A percentile compares a stretch with the other conserved stretches of the same genome.
These are phyloP conservation scores for Colletotrichum phormii DNA, from an alignment of 2,329 filamentous ascomycete species.

Conservation along the genomic window DNA sequence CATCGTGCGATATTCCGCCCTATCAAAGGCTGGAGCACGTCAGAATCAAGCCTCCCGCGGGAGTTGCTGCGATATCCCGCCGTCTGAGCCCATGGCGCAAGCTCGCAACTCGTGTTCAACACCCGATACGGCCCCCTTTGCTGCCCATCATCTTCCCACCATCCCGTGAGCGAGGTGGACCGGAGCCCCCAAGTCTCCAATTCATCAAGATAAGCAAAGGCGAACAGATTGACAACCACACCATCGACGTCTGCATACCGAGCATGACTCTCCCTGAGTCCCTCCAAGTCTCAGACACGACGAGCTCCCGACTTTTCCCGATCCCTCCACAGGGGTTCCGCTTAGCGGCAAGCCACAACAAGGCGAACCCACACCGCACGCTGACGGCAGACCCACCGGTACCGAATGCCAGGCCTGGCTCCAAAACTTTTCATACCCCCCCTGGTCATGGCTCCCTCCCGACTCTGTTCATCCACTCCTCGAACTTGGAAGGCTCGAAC, in stretches of 20 bases:
- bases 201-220: constrained; percentile 18
- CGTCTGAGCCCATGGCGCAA: not conserved
- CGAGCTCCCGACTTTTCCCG: constrained; percentile 34
- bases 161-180: constrained; percentile 17
- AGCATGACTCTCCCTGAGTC: constrained; percentile 30
- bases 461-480: not conserved
- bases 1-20: constrained; percentile 1
- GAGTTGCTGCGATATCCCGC: constrained; percentile 11
- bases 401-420: constrained; percentile 32
- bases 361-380: constrained; percentile 19
- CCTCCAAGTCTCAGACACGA: constrained; percentile 26
- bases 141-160: constrained; percentile 26
- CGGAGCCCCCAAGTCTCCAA: constrained; percentile 26
- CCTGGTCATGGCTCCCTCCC: constrained; percentile 24
- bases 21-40: not conserved
- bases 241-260: constrained; percentile 19
- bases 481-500: not conserved
- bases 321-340: constrained; percentile 30
- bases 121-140: constrained; percentile 20
- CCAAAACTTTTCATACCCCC: constrained; percentile 26
- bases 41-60: constrained; percentile 1
- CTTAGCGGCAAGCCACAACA: constrained; percentile 34
- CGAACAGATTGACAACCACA: constrained; percentile 5
- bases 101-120: constrained; percentile 23
- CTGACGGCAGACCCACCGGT: constrained; percentile 25